Evolutionary conservation across 1,284 basidiomycete genomes (phyloP).

Genomic region (Ceratobasidium sp.): DNA sequence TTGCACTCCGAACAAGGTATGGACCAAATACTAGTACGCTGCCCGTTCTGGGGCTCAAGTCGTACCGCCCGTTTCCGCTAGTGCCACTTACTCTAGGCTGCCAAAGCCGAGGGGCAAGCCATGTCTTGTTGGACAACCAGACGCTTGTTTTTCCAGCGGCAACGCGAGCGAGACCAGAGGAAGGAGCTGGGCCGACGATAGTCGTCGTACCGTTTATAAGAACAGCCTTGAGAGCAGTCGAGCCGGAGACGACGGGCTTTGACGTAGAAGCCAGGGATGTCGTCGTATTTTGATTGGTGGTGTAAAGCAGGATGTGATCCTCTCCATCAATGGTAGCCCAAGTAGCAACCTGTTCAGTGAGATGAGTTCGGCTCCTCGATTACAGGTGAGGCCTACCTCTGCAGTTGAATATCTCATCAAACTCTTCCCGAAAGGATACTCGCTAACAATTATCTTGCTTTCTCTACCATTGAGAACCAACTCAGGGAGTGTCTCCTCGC

Average conservation of each 20-base stretch:
- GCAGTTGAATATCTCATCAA: conserved; percentile 21
- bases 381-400: conserved; percentile 11
- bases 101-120: conserved; percentile 25
- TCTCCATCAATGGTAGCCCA: conserved; percentile 51
- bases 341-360: conserved; percentile 49
- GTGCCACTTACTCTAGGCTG: conserved; percentile 5
- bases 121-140: conserved; percentile 20
- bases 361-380: background rate
- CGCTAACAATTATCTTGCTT: conserved; percentile 24
- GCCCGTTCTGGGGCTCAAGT: conserved; percentile 25
- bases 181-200: conserved; percentile 48
- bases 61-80: conserved; percentile 11
- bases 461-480: conserved; percentile 5
- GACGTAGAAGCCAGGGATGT: conserved; percentile 19
- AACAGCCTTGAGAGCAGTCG: conserved; percentile 41
- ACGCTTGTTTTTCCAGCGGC: conserved; percentile 42
- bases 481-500: background rate
- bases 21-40: conserved; percentile 41
- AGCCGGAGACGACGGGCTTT: conserved; percentile 39
- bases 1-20: conserved; percentile 43
- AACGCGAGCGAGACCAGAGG: conserved; percentile 51
- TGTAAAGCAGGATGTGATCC: conserved; percentile 54
- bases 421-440: conserved; percentile 35
- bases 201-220: conserved; percentile 45
- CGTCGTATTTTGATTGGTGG: conserved; percentile 51